Conservation (phyloP, 1,284 basidiomycete genomes). For the Tilletiopsis washingtonensis region DNA sequence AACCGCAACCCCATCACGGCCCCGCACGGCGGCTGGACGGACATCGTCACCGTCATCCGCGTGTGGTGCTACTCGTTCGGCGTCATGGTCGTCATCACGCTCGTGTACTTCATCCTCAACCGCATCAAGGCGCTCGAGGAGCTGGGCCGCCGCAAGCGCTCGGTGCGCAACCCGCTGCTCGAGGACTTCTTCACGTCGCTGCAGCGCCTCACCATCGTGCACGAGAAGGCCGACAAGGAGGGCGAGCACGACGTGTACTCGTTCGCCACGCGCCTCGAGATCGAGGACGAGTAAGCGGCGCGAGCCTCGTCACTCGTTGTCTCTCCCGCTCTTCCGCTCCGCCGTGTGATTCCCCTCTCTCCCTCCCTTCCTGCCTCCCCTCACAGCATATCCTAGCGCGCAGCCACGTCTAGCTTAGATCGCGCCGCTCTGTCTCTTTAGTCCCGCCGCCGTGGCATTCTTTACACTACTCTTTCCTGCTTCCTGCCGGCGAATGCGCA, state of each 20-base stretch:
- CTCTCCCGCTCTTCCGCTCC: background rate
- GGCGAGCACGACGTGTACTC: conserved; percentile 40
- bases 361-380: too few species aligned
- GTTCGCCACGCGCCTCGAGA: conserved; percentile 45
- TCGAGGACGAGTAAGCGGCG: conserved; percentile 40
- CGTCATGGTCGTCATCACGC: conserved; percentile 52
- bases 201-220: conserved; percentile 53
- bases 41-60: conserved; percentile 55
- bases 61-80: conserved; percentile 55
- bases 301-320: too few species aligned
- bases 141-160: conserved; percentile 51
- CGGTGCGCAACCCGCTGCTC: conserved; percentile 51
- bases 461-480: too few species aligned
- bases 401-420: too few species aligned
- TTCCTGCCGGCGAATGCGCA: too few species aligned
- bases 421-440: too few species aligned
- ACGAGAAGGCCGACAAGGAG: conserved; percentile 48
- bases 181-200: conserved; percentile 54
- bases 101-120: conserved; percentile 51
- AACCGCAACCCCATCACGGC: conserved; percentile 48
- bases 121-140: conserved; percentile 51
- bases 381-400: too few species aligned
- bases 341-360: too few species aligned
- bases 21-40: conserved; percentile 49
- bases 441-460: too few species aligned